Percentiles rank a stretch among this genome's conserved stretches.
These are phyloP conservation scores for Chamaenerion angustifolium DNA, from an alignment of 345 rosid species.

Conservation along the genomic window DNA sequence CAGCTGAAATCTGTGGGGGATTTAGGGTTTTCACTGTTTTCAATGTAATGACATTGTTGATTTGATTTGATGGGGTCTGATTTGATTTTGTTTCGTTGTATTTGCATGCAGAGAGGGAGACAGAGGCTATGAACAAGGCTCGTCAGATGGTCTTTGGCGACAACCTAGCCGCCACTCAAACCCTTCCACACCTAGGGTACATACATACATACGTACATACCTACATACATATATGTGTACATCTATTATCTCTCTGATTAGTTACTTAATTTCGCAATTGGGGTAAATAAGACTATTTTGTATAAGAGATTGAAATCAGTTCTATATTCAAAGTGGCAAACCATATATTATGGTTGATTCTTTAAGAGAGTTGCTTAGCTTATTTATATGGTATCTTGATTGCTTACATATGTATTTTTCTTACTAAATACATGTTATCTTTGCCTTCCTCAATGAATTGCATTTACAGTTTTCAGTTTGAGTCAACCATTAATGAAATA, in stretches of 20 bases:
- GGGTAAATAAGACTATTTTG: too few species aligned
- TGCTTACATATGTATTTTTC: too few species aligned
- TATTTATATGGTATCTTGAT: too few species aligned
- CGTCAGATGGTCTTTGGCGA: conserved; percentile 92
- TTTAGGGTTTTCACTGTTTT: background rate
- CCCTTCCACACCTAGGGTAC: conserved; percentile 16
- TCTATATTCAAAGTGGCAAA: too few species aligned
- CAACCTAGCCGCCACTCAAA: conserved; percentile 30
- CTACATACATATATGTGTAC: conserved; percentile 1
- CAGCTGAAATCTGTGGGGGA: conserved; percentile 2
- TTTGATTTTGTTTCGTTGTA: conserved; percentile 7
- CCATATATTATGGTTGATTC: too few species aligned
- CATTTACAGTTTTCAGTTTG: too few species aligned
- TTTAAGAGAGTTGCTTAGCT: too few species aligned
- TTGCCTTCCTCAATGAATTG: too few species aligned
- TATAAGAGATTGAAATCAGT: too few species aligned
- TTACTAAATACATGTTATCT: too few species aligned
- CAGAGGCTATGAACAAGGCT: conserved; percentile 94
- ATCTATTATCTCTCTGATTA: background rate
- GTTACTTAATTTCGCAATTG: too few species aligned
- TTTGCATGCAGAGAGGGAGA: conserved; percentile 73
- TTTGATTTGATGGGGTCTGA: conserved; percentile 19
- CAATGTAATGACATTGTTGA: conserved; percentile 3
- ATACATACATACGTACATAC: background rate
- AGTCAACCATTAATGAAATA: too few species aligned